phyloP scores from a whole-genome alignment of 2,329 filamentous ascomycete species.

The Stachybotrys echinatus region DNA sequence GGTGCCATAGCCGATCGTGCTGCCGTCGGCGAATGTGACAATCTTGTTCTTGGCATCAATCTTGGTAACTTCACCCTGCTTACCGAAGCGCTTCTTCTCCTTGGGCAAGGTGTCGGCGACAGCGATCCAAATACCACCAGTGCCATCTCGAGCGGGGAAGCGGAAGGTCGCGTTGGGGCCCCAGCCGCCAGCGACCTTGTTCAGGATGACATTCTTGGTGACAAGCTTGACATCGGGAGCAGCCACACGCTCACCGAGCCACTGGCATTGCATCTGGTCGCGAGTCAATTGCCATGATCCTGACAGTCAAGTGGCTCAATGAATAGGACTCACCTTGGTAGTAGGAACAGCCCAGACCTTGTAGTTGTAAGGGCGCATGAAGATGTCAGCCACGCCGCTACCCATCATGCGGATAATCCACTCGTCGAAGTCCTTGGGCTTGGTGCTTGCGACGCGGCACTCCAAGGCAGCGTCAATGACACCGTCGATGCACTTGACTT shows the following conservation, averaged over 20 bases:
- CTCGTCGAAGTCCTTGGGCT: slow-evolving; percentile 96
- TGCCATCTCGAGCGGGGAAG: slow-evolving; percentile 93
- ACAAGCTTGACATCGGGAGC: slow-evolving; percentile 92
- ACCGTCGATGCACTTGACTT: slow-evolving; percentile 89
- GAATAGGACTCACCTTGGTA: slow-evolving; percentile 64
- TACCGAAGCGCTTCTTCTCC: slow-evolving; percentile 87
- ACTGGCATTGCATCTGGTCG: slow-evolving; percentile 90
- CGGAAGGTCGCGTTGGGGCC: slow-evolving; percentile 97
- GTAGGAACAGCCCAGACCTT: slow-evolving; percentile 99
- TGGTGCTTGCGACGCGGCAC: slow-evolving; percentile 78
- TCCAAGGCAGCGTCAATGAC: slow-evolving; percentile 93
- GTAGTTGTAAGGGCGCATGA: slow-evolving; percentile 99
- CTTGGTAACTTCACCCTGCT: slow-evolving; percentile 76
- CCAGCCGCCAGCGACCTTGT: slow-evolving; percentile 96
- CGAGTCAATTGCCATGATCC: slow-evolving; percentile 4
- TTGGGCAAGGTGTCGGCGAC: slow-evolving; percentile 89
- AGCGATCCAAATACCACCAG: slow-evolving; percentile 98
- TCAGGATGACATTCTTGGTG: slow-evolving; percentile 88
- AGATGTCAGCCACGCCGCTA: slow-evolving; percentile 82
- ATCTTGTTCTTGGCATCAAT: slow-evolving; percentile 82
- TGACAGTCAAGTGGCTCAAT: background rate
- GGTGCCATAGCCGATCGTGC: slow-evolving; percentile 84
- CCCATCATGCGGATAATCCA: slow-evolving; percentile 96
- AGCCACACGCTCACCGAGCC: slow-evolving; percentile 97
- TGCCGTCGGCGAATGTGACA: slow-evolving; percentile 78